phyloP scores from a whole-genome alignment of 257 asterid species.

The Rhazya stricta region DNA sequence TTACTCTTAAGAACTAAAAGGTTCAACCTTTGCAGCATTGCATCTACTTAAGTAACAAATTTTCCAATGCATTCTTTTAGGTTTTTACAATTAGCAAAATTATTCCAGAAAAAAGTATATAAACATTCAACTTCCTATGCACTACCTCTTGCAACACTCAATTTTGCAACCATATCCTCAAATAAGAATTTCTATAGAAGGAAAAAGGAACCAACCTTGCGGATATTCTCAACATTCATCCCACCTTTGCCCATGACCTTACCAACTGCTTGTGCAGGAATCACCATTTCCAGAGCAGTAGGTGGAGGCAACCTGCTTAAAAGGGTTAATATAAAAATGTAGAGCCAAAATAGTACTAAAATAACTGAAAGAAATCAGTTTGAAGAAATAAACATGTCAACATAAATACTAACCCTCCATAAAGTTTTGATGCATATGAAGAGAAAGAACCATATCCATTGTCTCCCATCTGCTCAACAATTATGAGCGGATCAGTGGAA shows the following conservation, averaged over 20 bases:
- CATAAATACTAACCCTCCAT: conserved; percentile 52
- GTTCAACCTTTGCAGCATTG: background rate
- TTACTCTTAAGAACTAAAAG: background rate
- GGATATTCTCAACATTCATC: conserved; percentile 79
- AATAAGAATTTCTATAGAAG: background rate
- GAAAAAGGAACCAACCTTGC: conserved; percentile 50
- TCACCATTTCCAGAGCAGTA: conserved; percentile 68
- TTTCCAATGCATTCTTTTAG: background rate
- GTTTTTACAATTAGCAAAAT: background rate
- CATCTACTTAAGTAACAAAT: background rate
- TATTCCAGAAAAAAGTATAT: background rate
- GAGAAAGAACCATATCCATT: conserved; percentile 53
- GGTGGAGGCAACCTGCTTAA: conserved; percentile 70
- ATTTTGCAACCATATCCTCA: background rate
- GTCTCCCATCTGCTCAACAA: conserved; percentile 51
- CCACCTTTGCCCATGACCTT: conserved; percentile 91
- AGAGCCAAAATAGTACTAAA: background rate
- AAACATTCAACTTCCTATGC: background rate
- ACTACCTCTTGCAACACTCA: background rate
- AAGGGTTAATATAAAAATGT: conserved; percentile 7
- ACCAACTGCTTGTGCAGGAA: conserved; percentile 81
- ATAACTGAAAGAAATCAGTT: background rate
- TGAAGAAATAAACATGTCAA: conserved; percentile 10
- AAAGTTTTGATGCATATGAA: conserved; percentile 58
- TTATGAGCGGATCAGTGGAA: background rate